phyloP scores from a whole-genome alignment of 2,329 filamentous ascomycete genomes.

The Colletotrichum tropicicola region DNA sequence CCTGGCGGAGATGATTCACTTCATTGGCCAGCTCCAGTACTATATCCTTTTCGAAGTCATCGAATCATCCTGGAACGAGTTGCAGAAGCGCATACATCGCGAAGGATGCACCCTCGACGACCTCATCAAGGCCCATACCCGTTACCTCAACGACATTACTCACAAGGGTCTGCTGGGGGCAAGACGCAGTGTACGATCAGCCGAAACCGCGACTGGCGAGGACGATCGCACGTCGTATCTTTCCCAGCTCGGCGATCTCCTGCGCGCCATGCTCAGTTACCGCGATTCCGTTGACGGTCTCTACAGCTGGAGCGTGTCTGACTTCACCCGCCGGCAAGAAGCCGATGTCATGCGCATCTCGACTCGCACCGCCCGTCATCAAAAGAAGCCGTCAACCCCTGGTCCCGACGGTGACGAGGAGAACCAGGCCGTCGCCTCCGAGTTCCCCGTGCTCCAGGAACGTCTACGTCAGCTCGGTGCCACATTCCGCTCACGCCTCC shows the following conservation, averaged over 20 bases:
- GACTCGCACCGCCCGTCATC: constrained; percentile 48
- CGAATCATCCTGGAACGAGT: constrained; percentile 91
- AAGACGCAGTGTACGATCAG: constrained; percentile 54
- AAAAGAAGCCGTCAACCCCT: constrained; percentile 24
- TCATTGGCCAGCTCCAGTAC: constrained; percentile 95
- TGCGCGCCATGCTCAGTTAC: constrained; percentile 93
- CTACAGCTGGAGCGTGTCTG: constrained; percentile 93
- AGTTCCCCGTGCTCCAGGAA: constrained; percentile 78
- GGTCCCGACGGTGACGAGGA: constrained; percentile 34
- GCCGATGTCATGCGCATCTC: constrained; percentile 75
- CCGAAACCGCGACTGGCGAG: constrained; percentile 54
- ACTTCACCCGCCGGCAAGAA: constrained; percentile 93
- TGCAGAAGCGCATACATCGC: constrained; percentile 83
- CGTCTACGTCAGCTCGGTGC: constrained; percentile 76
- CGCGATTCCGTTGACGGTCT: constrained; percentile 93
- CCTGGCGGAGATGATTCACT: constrained; percentile 98
- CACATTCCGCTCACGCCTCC: constrained; percentile 81
- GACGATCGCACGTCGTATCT: constrained; percentile 84
- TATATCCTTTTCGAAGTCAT: constrained; percentile 99
- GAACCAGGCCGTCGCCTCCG: constrained; percentile 56
- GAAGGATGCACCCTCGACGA: constrained; percentile 94
- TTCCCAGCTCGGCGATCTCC: constrained; percentile 87
- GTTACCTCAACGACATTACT: constrained; percentile 92
- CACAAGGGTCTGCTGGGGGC: constrained; percentile 93
- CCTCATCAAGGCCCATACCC: constrained; percentile 88